These are phyloP conservation scores for Aegilops speltoides DNA, from an alignment of 176 grass and related monocot species.

Conservation along the genomic window DNA sequence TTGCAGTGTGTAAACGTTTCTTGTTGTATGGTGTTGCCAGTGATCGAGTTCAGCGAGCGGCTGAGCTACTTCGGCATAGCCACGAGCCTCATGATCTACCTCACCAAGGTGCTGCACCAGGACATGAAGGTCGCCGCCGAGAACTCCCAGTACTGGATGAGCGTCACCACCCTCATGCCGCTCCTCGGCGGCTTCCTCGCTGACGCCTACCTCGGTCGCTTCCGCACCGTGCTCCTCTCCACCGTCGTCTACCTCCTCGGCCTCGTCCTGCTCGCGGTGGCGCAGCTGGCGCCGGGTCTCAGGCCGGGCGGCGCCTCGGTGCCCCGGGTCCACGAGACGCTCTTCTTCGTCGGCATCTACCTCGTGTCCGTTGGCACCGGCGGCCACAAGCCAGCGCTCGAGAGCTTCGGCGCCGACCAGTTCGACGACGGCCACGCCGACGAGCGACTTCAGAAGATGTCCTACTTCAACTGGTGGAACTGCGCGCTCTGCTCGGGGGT, in stretches of 20 bases:
- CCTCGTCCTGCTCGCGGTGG: constrained; percentile 44
- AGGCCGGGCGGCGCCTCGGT: not conserved
- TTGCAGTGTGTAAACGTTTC: not conserved
- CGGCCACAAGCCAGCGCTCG: constrained; percentile 77
- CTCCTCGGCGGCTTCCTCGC: constrained; percentile 79
- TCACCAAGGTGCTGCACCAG: constrained; percentile 66
- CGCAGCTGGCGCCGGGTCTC: constrained; percentile 42
- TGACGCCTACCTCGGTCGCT: constrained; percentile 71
- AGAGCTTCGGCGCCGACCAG: constrained; percentile 96
- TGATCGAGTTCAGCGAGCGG: constrained; percentile 85
- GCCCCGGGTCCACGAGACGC: constrained; percentile 46
- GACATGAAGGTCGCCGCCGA: constrained; percentile 64
- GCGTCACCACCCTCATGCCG: constrained; percentile 71
- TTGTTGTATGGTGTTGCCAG: constrained; percentile 7
- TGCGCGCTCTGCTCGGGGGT: constrained; percentile 62
- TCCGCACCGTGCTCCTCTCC: constrained; percentile 52
- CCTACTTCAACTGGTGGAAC: constrained; percentile 99
- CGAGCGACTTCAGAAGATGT: constrained; percentile 87
- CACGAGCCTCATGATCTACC: constrained; percentile 76
- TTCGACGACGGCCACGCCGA: constrained; percentile 60
- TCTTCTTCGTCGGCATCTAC: constrained; percentile 73
- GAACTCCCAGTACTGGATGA: constrained; percentile 79
- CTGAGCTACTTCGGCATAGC: constrained; percentile 75
- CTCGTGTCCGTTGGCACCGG: constrained; percentile 69
- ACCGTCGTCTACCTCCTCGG: constrained; percentile 58